Conservation (phyloP, 139 green algal genomes). For the Mesostigma viride region DNA sequence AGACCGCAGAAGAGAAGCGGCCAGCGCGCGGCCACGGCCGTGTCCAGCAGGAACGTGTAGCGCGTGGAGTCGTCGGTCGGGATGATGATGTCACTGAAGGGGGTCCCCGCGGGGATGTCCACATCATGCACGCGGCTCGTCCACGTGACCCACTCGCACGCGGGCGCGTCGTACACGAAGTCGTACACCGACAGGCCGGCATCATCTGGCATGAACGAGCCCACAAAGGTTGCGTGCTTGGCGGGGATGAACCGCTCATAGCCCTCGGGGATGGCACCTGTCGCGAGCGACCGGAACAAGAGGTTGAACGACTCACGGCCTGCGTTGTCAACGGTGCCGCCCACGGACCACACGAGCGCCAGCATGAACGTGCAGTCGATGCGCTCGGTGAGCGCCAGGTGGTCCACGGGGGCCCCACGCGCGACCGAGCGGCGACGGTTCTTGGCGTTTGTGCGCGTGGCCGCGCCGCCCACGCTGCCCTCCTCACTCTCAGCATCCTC, state of each 20-base stretch:
- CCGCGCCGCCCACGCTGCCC: not conserved
- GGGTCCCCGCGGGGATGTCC: conserved; percentile 17
- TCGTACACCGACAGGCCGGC: not conserved
- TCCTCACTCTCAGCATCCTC: not conserved
- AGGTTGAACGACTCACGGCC: conserved; percentile 30
- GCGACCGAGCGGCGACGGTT: too few species aligned
- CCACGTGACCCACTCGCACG: conserved; percentile 32
- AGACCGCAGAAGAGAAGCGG: conserved; percentile 30
- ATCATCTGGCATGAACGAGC: conserved; percentile 35
- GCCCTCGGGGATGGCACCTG: conserved; percentile 16
- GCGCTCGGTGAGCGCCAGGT: not conserved
- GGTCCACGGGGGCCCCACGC: not conserved
- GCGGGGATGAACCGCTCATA: conserved; percentile 40
- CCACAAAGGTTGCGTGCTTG: conserved; percentile 27
- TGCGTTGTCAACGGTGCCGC: conserved; percentile 26
- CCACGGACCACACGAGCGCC: conserved; percentile 41
- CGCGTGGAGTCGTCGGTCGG: conserved; percentile 49
- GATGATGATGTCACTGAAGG: conserved; percentile 47
- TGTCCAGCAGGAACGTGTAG: conserved; percentile 32
- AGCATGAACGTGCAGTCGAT: conserved; percentile 46
- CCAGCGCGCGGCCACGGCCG: conserved; percentile 8
- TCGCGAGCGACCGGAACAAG: conserved; percentile 30
- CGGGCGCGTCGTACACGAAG: conserved; percentile 12
- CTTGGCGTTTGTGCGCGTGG: not conserved
- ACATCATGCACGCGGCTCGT: conserved; percentile 5